Conservation (phyloP, 805 yeast species). For the Monosporozyma aquatica region DNA sequence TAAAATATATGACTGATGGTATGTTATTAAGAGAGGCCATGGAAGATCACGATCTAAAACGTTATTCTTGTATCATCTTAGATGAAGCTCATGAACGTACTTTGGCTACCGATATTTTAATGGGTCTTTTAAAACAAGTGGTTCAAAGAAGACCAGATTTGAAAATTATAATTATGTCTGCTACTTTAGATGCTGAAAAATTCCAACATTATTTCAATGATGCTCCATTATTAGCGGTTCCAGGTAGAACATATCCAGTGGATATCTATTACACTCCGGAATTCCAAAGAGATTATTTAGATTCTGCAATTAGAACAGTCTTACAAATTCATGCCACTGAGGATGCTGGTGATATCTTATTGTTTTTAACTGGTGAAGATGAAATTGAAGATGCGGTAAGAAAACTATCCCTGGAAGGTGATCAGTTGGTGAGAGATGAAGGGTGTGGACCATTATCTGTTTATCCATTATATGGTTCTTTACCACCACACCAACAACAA, state of each 20-base stretch:
- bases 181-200: constrained; percentile 94
- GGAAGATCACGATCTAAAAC: constrained; percentile 78
- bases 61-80: constrained; percentile 81
- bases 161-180: constrained; percentile 92
- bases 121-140: constrained; percentile 88
- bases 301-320: constrained; percentile 91
- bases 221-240: constrained; percentile 92
- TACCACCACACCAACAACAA: constrained; percentile 94
- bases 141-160: constrained; percentile 73
- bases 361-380: constrained; percentile 92
- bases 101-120: constrained; percentile 87
- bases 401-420: constrained; percentile 79
- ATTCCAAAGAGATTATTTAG: constrained; percentile 88
- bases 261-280: constrained; percentile 96
- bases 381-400: constrained; percentile 96
- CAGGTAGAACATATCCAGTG: constrained; percentile 96
- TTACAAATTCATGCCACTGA: constrained; percentile 95
- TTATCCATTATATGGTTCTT: constrained; percentile 90
- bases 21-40: constrained; percentile 94
- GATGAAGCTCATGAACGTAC: constrained; percentile 99
- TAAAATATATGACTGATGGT: constrained; percentile 98
- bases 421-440: constrained; percentile 79
- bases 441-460: constrained; percentile 83
- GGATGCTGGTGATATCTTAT: constrained; percentile 79
- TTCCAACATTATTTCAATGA: constrained; percentile 81